phyloP scores from a whole-genome alignment of 495 filamentous ascomycete species.

The Hamigera avellanea region DNA sequence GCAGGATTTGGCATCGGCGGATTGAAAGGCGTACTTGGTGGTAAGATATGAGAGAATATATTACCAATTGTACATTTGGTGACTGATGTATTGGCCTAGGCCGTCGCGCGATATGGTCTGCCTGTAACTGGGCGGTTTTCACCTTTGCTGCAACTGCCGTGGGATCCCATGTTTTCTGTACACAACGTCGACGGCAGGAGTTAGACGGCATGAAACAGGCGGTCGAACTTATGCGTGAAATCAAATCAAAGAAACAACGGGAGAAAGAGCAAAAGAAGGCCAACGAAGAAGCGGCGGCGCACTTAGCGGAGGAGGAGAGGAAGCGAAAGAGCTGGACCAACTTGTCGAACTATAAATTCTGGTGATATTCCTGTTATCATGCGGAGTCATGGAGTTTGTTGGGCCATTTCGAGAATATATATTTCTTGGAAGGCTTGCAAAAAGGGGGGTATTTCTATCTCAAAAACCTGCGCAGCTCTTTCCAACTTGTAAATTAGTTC shows the following conservation, averaged over 20 bases:
- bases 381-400: slow-evolving; percentile 26
- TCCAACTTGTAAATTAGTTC: slow-evolving; percentile 2
- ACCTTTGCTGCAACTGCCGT: slow-evolving; percentile 52
- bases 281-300: slow-evolving; percentile 30
- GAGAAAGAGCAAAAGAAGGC: slow-evolving; percentile 47
- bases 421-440: too few species aligned
- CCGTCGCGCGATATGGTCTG: slow-evolving; percentile 33
- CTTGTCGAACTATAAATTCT: slow-evolving; percentile 37
- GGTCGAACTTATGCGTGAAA: slow-evolving; percentile 66
- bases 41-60: slow-evolving; percentile 53
- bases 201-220: slow-evolving; percentile 66
- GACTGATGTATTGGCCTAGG: slow-evolving; percentile 17
- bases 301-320: slow-evolving; percentile 32
- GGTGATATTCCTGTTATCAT: slow-evolving; percentile 20
- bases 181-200: slow-evolving; percentile 56
- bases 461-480: slow-evolving; percentile 1
- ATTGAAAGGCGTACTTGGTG: slow-evolving; percentile 58
- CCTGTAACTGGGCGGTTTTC: slow-evolving; percentile 79
- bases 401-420: slow-evolving; percentile 21
- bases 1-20: slow-evolving; percentile 64
- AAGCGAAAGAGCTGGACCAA: slow-evolving; percentile 45
- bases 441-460: slow-evolving; percentile 6
- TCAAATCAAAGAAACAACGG: slow-evolving; percentile 56
- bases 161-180: slow-evolving; percentile 70
- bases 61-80: background rate